Base-by-base conservation (phyloP, 2,329 filamentous ascomycete species). In the Phoma sp. region DNA sequence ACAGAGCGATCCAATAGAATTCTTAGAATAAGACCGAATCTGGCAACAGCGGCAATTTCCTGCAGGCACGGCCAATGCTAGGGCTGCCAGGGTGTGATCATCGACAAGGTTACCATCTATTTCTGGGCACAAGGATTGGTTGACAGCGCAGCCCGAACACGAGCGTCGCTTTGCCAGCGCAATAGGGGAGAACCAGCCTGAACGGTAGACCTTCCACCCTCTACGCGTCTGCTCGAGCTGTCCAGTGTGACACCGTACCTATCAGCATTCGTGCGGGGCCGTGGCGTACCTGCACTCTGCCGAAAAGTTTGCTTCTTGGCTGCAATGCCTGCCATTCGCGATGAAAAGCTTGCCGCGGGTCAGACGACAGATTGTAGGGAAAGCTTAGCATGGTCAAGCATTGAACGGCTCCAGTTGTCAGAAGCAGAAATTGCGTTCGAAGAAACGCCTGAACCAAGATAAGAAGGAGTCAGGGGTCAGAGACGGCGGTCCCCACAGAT, bases 31-130 rank as follows among this genome's bases (percentile, higher is more conserved):
- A 56, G 47, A 45, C 59, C 50, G 53, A 57, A 61, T 52, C 41
- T 60, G 59, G 60, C 53, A 60, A 52, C 54, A 54, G 67, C 67
- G 61, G 55, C 60, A 71, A 68, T 68, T 65, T 66, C 56, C 51
- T 51, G 52, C 57, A 53, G 55, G 49, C 56, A 50, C 46, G 42
- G 67, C 64, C 64, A 66, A 66, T 65, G 58, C 58, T 48, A 62
- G 52, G 49, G 45, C 47, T 38, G 51, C 40, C 49, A 42, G 38
- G 58, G 55, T 47, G 46, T 38, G 67, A 69, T 70, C 62, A 49
- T 55, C 62, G 57, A 61, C 55, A 55, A 29, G 63, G 54, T 46
- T 52, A 38, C 37, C 36, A 47, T 61, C 65, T 67, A 68, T 70
- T 68, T 61, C 60, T 62, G 59, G 65, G 59, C 63, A 46, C 23